These are phyloP conservation scores for Angophora floribunda DNA, from an alignment of 345 rosid genomes.

Conservation along the genomic window DNA sequence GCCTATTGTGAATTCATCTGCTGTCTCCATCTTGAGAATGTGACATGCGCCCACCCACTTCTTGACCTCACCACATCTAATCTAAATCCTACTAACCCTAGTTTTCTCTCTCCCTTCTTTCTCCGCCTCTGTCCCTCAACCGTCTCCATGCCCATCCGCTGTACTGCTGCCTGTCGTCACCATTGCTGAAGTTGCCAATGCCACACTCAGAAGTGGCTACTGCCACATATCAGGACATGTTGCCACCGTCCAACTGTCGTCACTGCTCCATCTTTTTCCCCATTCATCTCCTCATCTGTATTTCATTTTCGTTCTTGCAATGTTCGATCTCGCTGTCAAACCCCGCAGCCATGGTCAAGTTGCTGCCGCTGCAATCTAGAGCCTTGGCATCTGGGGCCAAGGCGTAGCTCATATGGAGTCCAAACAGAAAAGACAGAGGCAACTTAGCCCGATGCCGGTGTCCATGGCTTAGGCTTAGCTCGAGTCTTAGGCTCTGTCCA, in stretches of 20 bases:
- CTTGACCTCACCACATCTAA: neutral
- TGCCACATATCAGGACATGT: neutral
- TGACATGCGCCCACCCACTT: neutral
- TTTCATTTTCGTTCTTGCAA: too few relatives aligned
- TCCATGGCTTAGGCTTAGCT: neutral
- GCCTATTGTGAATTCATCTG: neutral
- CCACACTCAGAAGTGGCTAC: neutral
- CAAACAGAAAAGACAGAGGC: neutral
- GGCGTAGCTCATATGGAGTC: neutral
- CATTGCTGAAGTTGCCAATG: neutral
- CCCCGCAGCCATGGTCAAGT: neutral
- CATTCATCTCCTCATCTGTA: neutral
- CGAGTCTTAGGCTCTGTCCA: neutral
- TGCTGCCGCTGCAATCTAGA: neutral
- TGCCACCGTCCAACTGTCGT: neutral
- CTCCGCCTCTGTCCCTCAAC: neutral
- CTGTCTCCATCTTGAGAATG: neutral
- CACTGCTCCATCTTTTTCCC: neutral
- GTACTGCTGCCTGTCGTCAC: neutral
- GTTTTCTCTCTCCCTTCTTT: neutral
- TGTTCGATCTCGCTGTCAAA: neutral
- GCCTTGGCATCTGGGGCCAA: neutral
- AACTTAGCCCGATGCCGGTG: neutral
- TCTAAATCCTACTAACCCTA: neutral
- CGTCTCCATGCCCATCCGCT: neutral